Evolutionary conservation across 495 filamentous ascomycete genomes (phyloP), one percentile per base, ranked within the genome.

Genomic region (Annulohypoxylon bovei): DNA sequence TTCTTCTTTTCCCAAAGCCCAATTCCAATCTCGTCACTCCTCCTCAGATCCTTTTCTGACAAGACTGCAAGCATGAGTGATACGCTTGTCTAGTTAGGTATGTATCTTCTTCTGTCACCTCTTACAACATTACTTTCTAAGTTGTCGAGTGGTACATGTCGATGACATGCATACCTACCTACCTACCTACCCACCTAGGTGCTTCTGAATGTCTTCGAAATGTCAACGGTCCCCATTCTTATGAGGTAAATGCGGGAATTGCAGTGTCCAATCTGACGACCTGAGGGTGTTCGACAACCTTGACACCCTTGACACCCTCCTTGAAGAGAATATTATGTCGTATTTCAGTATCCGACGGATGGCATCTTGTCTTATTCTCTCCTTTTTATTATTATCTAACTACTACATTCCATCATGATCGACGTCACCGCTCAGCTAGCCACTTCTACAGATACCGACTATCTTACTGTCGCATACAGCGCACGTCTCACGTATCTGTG

Each of bases 1-100:
- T 46, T 44, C 54, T 12, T 14, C 1, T 60, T 42, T 60, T 23
- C 25, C 54, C 23, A 57, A 16, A 46, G 14, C 55, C 35, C 47
- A 47, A 62, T 56, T 52, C 57, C 68, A 62, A 62, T 62, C 56
- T 58, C 20, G 30, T 54, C 63, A 54, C 63, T 67, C 62, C 58
- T 52, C 18, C 50, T 62, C 68, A 71, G 62, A 71, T 66, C 63
- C 46, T 60, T 67, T 72, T 72, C 58, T 64, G 18, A 57, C 62
- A 44, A 62, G 62, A 55, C n/a, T n/a, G n/a, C n/a, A n/a, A n/a
- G n/a, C n/a, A n/a, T n/a, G n/a, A n/a, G n/a, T n/a, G n/a, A n/a
- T n/a, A n/a, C n/a, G n/a, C n/a, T n/a, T n/a, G n/a, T n/a, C n/a
- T n/a, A n/a, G n/a, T 42, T 37, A n/a, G 20, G 35, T 18, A 9